Conservation (phyloP, 805 yeast species). For the Scheffersomyces ergatensis region DNA sequence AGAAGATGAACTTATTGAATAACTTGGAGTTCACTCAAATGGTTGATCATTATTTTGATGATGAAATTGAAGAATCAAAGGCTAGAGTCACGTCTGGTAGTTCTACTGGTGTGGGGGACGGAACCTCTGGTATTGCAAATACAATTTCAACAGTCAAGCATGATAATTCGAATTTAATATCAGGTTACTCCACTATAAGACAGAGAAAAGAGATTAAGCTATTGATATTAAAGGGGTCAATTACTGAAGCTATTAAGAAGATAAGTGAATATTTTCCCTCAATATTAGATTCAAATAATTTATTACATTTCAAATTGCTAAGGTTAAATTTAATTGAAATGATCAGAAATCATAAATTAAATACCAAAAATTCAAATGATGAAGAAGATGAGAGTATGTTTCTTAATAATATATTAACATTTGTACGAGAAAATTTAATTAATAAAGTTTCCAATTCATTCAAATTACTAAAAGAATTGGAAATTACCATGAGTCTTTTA, state of each 20-base stretch:
- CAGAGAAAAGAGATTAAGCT: conserved; percentile 53
- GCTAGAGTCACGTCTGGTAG: neutral
- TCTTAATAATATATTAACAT: conserved; percentile 50
- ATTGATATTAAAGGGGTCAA: conserved; percentile 56
- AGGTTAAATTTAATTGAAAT: conserved; percentile 76
- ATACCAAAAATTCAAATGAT: conserved; percentile 9
- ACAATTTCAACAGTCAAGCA: neutral
- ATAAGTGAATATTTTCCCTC: conserved; percentile 63
- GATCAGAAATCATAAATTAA: conserved; percentile 52
- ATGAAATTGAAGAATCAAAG: conserved; percentile 1
- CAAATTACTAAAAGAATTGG: conserved; percentile 67
- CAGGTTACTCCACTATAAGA: conserved; percentile 50
- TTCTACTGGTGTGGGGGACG: neutral
- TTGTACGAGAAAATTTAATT: conserved; percentile 62
- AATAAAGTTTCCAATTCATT: conserved; percentile 57
- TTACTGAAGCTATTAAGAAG: conserved; percentile 54
- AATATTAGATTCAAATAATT: conserved; percentile 59
- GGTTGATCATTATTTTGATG: conserved; percentile 7
- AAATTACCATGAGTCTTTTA: conserved; percentile 78
- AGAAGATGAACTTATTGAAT: conserved; percentile 4
- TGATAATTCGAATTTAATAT: conserved; percentile 10
- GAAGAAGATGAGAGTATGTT: conserved; percentile 45
- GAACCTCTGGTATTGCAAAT: neutral
- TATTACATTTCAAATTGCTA: conserved; percentile 69
- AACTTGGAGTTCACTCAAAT: conserved; percentile 12